Evolutionary conservation across 208 protist genomes (phyloP).

Genomic region (Trypanosoma lewisi): DNA sequence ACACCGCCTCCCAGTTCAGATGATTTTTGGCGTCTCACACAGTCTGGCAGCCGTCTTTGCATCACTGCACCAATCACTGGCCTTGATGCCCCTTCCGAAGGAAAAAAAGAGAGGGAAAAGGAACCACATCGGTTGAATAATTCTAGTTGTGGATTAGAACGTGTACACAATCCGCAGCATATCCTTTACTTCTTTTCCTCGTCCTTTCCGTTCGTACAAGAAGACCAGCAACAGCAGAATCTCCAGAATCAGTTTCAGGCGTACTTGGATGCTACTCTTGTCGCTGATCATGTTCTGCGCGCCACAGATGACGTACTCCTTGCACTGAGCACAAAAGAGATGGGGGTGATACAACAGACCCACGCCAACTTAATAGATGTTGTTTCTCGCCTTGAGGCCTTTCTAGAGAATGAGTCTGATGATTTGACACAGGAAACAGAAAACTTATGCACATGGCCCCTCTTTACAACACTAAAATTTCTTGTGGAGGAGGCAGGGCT

Average conservation of each 20-base stretch:
- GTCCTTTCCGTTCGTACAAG: conserved; percentile 9
- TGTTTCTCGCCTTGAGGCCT: conserved; percentile 45
- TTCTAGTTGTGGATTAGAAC: neutral
- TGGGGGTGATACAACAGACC: conserved; percentile 43
- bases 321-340: conserved; percentile 37
- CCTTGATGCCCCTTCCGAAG: neutral
- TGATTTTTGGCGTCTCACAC: conserved; percentile 22
- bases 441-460: conserved; percentile 54
- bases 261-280: conserved; percentile 56
- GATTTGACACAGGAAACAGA: neutral
- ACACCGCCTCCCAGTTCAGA: neutral
- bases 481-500: conserved; percentile 67
- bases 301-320: conserved; percentile 56
- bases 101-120: neutral
- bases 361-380: conserved; percentile 54
- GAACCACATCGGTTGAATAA: neutral
- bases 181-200: conserved; percentile 42
- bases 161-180: conserved; percentile 46
- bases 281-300: conserved; percentile 36
- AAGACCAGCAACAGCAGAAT: conserved; percentile 1
- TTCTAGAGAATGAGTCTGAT: conserved; percentile 30
- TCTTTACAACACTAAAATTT: conserved; percentile 66
- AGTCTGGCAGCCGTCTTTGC: conserved; percentile 3
- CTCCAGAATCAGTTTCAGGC: too few relatives aligned
- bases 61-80: conserved; percentile 6